A percentile compares a stretch with the other conserved stretches of the same genome.
Conservation (phyloP, 176 grass and related monocot genomes). For the Oropetium thomaeum region DNA sequence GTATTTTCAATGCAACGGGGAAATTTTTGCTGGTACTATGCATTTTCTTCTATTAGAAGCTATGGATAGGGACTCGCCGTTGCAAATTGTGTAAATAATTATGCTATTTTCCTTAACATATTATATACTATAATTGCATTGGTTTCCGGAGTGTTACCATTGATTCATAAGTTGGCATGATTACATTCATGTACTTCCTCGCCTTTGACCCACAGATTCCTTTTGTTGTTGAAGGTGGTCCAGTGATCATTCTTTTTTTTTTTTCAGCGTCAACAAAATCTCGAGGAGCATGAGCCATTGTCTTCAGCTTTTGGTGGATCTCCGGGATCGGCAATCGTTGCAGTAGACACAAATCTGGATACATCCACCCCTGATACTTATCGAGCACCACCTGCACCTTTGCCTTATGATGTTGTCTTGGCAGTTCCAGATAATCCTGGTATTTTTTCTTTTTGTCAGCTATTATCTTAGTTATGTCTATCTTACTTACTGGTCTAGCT, state of each 20-base stretch:
- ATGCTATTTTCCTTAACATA: neutral
- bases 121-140: neutral
- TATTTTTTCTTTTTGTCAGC: conserved; percentile 20
- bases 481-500: neutral
- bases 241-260: neutral
- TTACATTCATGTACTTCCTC: neutral
- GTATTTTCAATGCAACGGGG: conserved; percentile 13
- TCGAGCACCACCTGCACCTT: conserved; percentile 71
- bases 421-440: conserved; percentile 46
- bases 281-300: conserved; percentile 67
- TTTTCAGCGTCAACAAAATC: conserved; percentile 59
- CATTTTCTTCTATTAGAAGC: neutral
- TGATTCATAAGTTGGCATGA: conserved; percentile 6
- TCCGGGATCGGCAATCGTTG: conserved; percentile 52
- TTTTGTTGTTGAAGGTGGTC: neutral
- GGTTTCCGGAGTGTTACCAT: neutral
- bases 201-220: neutral
- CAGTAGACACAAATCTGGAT: conserved; percentile 65
- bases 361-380: conserved; percentile 81
- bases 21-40: neutral
- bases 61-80: neutral
- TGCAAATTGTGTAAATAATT: neutral
- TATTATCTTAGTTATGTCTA: neutral
- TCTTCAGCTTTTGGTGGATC: conserved; percentile 63
- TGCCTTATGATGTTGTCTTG: conserved; percentile 77